Evolutionary conservation across 352 stramenopile genomes (phyloP).

Genomic region (Saprolegnia parasitica): DNA sequence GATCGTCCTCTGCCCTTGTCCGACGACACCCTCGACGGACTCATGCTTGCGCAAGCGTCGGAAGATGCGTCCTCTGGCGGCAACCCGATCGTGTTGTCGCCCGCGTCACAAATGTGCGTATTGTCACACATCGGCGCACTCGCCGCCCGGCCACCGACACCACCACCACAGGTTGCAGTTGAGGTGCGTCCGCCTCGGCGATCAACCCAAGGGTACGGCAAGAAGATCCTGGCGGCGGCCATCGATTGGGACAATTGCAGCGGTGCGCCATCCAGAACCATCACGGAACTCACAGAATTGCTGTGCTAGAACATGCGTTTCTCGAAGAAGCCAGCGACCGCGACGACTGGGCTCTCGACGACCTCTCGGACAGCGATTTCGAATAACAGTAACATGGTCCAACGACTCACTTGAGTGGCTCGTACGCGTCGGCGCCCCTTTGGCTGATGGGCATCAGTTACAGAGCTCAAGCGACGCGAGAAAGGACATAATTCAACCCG

Average conservation of each 20-base stretch:
- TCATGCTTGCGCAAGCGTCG: neutral
- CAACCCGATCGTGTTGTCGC: conserved; percentile 8
- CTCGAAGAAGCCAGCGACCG: conserved; percentile 4
- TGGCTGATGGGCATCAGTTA: neutral
- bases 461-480: neutral
- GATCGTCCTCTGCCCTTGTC: too few species aligned
- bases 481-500: neutral
- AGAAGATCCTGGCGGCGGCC: neutral
- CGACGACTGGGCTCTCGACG: conserved; percentile 19
- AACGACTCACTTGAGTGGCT: too few species aligned
- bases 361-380: conserved; percentile 28
- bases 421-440: neutral
- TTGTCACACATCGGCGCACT: conserved; percentile 22
- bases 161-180: neutral
- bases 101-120: conserved; percentile 24
- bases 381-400: conserved; percentile 4
- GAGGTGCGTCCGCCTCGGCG: neutral
- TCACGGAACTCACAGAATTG: too few species aligned
- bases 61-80: neutral
- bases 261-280: neutral
- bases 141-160: neutral
- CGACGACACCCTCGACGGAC: neutral
- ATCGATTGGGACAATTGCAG: conserved; percentile 26
- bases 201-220: conserved; percentile 9
- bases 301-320: conserved; percentile 26